Evolutionary conservation across 768 basidiomycete species (phyloP).

Genomic region (Kwoniella newhampshirensis): DNA sequence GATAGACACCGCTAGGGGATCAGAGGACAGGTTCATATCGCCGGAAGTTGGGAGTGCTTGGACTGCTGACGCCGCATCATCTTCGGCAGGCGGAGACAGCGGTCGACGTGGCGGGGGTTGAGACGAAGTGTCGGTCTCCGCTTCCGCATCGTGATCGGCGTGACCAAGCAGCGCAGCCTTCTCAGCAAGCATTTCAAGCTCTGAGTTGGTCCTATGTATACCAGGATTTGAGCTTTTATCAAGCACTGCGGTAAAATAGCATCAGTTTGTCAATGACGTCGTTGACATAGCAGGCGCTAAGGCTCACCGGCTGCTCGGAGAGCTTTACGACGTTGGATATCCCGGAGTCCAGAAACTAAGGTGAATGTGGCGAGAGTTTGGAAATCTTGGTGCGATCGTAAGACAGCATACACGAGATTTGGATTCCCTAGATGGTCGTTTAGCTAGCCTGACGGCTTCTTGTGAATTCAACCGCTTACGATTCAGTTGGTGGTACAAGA

Average conservation of each 20-base stretch:
- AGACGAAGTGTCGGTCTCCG: conserved; percentile 6
- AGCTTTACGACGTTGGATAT: conserved; percentile 73
- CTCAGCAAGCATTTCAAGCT: conserved; percentile 45
- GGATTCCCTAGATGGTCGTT: conserved; percentile 66
- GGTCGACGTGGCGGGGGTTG: conserved; percentile 3
- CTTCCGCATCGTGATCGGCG: conserved; percentile 24
- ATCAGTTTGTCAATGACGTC: background rate
- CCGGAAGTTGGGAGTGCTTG: conserved; percentile 36
- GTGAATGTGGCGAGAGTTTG: conserved; percentile 92
- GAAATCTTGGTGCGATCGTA: conserved; percentile 79
- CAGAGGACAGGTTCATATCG: conserved; percentile 15
- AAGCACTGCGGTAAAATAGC: background rate
- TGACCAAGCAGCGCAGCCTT: conserved; percentile 45
- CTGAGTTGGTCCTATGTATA: conserved; percentile 37
- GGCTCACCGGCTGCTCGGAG: conserved; percentile 54
- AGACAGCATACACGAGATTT: conserved; percentile 79
- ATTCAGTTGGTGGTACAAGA: conserved; percentile 71
- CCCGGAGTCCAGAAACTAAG: conserved; percentile 75
- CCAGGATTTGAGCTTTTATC: conserved; percentile 16
- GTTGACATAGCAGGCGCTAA: background rate
- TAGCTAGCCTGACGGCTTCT: too few species aligned
- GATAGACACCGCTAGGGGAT: conserved; percentile 18
- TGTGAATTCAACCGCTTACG: conserved; percentile 30
- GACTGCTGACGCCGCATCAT: conserved; percentile 1
- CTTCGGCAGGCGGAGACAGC: conserved; percentile 3